These are phyloP conservation scores for Lentinula lateritia DNA, from an alignment of 768 basidiomycete species.

Conservation along the genomic window DNA sequence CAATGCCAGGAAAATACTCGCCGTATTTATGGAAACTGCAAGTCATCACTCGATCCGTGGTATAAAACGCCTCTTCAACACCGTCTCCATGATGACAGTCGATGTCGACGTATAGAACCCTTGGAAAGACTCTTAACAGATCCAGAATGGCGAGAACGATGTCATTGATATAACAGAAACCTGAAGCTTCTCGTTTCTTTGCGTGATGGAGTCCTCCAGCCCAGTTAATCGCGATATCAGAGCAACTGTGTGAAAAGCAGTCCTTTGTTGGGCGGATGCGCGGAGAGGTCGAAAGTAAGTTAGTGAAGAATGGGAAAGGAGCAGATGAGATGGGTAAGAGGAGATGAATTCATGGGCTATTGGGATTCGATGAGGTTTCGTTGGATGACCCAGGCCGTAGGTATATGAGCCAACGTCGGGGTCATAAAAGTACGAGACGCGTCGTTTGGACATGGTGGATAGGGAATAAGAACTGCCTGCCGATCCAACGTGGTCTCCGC, in stretches of 20 bases:
- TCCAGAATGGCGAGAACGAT: conserved; percentile 94
- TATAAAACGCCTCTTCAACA: conserved; percentile 98
- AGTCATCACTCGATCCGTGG: conserved; percentile 95
- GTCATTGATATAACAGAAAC: conserved; percentile 99
- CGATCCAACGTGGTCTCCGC: too few species aligned
- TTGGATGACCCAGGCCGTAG: conserved; percentile 85
- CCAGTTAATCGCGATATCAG: conserved; percentile 63
- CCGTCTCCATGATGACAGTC: conserved; percentile 99
- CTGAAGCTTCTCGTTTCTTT: conserved; percentile 97
- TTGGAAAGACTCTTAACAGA: conserved; percentile 75
- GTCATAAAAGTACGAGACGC: conserved; percentile 72
- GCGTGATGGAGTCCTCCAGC: conserved; percentile 98
- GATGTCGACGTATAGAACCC: conserved; percentile 96
- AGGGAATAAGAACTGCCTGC: not conserved
- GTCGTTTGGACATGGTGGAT: conserved; percentile 55
- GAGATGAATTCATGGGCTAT: conserved; percentile 90
- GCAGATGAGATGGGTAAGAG: conserved; percentile 50
- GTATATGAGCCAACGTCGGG: conserved; percentile 64
- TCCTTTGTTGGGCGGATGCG: conserved; percentile 72
- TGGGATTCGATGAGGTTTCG: conserved; percentile 95
- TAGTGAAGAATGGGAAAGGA: not conserved
- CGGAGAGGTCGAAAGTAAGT: conserved; percentile 45
- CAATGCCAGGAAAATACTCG: conserved; percentile 79
- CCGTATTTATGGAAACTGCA: conserved; percentile 97
- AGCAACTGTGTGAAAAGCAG: conserved; percentile 88